These are phyloP conservation scores for Aspergillus aculeatus DNA, from an alignment of 2,329 filamentous ascomycete genomes.

Conservation along the genomic window DNA sequence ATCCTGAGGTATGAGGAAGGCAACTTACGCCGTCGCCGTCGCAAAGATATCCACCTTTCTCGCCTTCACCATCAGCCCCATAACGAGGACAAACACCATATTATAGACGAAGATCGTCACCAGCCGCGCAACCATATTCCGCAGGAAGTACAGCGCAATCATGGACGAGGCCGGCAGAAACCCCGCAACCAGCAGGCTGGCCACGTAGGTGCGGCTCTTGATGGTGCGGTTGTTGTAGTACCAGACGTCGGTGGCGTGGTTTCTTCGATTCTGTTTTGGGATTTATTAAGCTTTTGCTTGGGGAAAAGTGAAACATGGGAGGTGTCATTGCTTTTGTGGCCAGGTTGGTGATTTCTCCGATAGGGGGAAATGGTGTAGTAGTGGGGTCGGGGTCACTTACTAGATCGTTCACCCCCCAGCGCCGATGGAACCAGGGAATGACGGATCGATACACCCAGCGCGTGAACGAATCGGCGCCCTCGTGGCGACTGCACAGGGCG, in stretches of 20 bases:
- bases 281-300: too few species aligned
- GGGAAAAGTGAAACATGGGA: too few species aligned
- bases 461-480: too few species aligned
- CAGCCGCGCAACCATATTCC: neutral
- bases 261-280: neutral
- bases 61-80: slow-evolving; percentile 5
- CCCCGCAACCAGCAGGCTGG: neutral
- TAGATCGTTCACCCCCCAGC: too few species aligned
- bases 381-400: too few species aligned
- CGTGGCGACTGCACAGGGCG: too few species aligned
- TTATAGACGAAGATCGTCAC: slow-evolving; percentile 1
- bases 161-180: neutral
- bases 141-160: too few species aligned
- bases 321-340: too few species aligned
- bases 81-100: slow-evolving; percentile 1
- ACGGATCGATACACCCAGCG: too few species aligned
- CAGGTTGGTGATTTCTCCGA: too few species aligned
- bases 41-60: slow-evolving; percentile 5
- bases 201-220: neutral
- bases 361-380: too few species aligned
- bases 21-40: neutral
- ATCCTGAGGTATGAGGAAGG: neutral
- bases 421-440: too few species aligned
- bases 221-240: neutral
- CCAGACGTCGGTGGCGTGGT: neutral